Conservation (phyloP, 2,329 filamentous ascomycete species). For the Penicillium sclerotigenum region DNA sequence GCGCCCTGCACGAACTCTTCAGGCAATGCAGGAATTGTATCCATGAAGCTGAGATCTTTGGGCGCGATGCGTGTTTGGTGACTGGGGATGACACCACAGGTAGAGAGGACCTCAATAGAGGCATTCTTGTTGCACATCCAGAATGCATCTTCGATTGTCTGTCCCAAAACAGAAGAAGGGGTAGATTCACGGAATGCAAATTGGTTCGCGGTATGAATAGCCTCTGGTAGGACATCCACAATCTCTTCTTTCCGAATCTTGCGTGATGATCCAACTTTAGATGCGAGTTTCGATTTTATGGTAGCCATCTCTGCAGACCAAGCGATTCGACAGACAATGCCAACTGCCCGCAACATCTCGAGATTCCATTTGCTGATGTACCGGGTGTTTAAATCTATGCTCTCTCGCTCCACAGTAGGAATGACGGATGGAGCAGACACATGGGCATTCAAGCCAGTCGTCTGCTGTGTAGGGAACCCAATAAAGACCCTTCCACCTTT, state of each 20-base stretch:
- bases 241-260: constrained; percentile 64
- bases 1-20: constrained; percentile 66
- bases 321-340: constrained; percentile 82
- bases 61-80: constrained; percentile 73
- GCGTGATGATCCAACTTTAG: constrained; percentile 29
- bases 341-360: constrained; percentile 85
- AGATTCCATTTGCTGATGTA: constrained; percentile 95
- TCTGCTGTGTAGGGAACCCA: constrained; percentile 95
- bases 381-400: constrained; percentile 91
- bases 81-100: constrained; percentile 79
- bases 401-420: constrained; percentile 93
- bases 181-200: constrained; percentile 90
- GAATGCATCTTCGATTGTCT: constrained; percentile 90
- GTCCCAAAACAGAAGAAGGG: constrained; percentile 75
- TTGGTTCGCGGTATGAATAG: constrained; percentile 77
- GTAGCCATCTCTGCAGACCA: constrained; percentile 84
- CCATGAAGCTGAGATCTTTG: constrained; percentile 73
- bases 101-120: constrained; percentile 84
- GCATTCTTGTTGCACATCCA: constrained; percentile 86
- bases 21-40: constrained; percentile 82
- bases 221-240: constrained; percentile 68
- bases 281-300: constrained; percentile 60
- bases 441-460: constrained; percentile 88
- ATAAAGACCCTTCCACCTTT: constrained; percentile 94
- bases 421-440: constrained; percentile 95